Conservation (phyloP, 2,329 filamentous ascomycete species). For the Neocatenulostroma microsporum region DNA sequence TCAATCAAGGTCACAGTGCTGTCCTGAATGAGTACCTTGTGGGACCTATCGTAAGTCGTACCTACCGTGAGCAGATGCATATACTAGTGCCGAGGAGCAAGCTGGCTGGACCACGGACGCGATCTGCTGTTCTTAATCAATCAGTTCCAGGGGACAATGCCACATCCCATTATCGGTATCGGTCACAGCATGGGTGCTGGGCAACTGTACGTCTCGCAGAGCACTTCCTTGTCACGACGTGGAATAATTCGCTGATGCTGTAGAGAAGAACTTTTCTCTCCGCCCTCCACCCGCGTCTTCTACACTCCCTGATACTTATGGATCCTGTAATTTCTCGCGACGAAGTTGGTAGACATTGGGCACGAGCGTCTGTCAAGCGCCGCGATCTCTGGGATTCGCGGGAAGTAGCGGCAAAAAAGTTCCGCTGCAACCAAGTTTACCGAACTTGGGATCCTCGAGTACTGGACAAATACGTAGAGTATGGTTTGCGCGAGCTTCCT, state of each 20-base stretch:
- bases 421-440: slow-evolving; percentile 67
- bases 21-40: slow-evolving; percentile 56
- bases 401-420: slow-evolving; percentile 52
- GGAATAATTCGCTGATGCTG: no score
- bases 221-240: background rate
- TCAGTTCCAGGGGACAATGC: slow-evolving; percentile 67
- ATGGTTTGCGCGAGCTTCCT: slow-evolving; percentile 64
- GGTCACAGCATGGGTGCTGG: slow-evolving; percentile 80
- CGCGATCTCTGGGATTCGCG: slow-evolving; percentile 77
- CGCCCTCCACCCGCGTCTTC: slow-evolving; percentile 73
- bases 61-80: background rate
- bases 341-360: no score
- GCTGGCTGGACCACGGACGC: slow-evolving; percentile 75
- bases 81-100: slow-evolving; percentile 46
- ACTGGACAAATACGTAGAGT: slow-evolving; percentile 60
- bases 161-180: slow-evolving; percentile 70
- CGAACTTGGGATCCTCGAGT: slow-evolving; percentile 71
- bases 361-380: no score
- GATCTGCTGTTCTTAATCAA: slow-evolving; percentile 85
- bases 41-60: background rate
- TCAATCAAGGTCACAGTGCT: slow-evolving; percentile 69
- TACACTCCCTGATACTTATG: slow-evolving; percentile 65
- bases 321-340: slow-evolving; percentile 85
- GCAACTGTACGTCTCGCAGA: slow-evolving; percentile 9
- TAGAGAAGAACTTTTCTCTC: no score